phyloP scores from a whole-genome alignment of 345 rosid species.

The Aurinia saxatilis region DNA sequence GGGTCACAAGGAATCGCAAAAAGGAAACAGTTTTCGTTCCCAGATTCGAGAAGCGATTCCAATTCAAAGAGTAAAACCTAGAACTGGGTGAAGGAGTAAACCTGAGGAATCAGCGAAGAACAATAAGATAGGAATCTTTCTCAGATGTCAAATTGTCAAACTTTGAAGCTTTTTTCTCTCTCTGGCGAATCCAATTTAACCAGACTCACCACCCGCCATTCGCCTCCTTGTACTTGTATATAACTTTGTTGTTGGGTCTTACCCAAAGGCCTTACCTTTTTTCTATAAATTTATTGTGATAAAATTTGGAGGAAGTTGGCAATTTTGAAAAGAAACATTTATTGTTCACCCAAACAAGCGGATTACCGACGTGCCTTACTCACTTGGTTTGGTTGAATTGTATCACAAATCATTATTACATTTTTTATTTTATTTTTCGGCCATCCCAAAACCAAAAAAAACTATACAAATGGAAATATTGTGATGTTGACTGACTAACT shows the following conservation, averaged over 20 bases:
- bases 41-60: background rate
- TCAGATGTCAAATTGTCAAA: slow-evolving; percentile 2
- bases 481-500: slow-evolving; percentile 15
- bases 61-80: slow-evolving; percentile 9
- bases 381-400: background rate
- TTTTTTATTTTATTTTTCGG: background rate
- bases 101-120: background rate
- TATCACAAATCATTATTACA: background rate
- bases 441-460: background rate
- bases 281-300: background rate
- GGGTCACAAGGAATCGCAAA: background rate
- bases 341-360: background rate
- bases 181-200: background rate
- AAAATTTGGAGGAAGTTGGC: background rate
- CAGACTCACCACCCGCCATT: slow-evolving; percentile 8
- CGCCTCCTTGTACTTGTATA: too few species aligned
- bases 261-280: background rate
- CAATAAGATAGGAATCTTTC: background rate
- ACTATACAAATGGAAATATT: background rate
- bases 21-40: background rate
- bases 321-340: background rate
- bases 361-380: background rate
- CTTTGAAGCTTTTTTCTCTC: background rate
- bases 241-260: background rate
- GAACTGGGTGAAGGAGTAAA: slow-evolving; percentile 2